Base-by-base conservation (phyloP, 179 eudicot genomes). In the Monotropa hypopitys region DNA sequence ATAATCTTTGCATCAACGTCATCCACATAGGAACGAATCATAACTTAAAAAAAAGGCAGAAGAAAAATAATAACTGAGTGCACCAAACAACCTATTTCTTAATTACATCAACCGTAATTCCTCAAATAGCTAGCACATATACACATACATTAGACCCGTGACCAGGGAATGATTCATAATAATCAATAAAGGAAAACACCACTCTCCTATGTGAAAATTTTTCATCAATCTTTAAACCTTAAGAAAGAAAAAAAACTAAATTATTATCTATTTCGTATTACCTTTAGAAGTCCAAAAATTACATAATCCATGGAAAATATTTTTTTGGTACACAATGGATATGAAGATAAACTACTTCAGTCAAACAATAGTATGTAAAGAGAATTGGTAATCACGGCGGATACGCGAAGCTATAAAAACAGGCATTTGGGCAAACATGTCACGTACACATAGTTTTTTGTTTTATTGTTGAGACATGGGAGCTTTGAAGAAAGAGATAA, bases 1-100 rank as follows among this genome's bases (percentile, higher is more conserved):
- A 95, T 76, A 78, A 95, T 75, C 84, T 86, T 91, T 57, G 91
- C 95, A 79, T 95, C 92, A 68, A 90, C 73, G 56, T 82, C 80
- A 82, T 90, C 94, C 94, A 23, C 74, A 70, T 1, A 5, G 7
- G 72, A 68, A 68, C 30, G 5, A 3, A n/a, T 46, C 57, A 47
- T 30, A 20, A 47, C 67, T 61, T 1, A 12, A 11, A 13, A 23
- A 71, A 46, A 13, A 15, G 40, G 35, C 15, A 28, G 38, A 47
- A 46, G n/a, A 46, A 45, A 71, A 62, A 26, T 63, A 57, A 57
- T 33, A 59, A 74, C 15, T 45, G 35, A 15, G 68, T 30, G 20
- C 15, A 43, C 70, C 13, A 45, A 45, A 6, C 40, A 68, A 68
- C 47, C 8, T 3, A 35, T 32, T n/a, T 72, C 5, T 28, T 47